Base-by-base conservation (phyloP, 2,329 filamentous ascomycete genomes). In the Ceratocystis harringtonii region DNA sequence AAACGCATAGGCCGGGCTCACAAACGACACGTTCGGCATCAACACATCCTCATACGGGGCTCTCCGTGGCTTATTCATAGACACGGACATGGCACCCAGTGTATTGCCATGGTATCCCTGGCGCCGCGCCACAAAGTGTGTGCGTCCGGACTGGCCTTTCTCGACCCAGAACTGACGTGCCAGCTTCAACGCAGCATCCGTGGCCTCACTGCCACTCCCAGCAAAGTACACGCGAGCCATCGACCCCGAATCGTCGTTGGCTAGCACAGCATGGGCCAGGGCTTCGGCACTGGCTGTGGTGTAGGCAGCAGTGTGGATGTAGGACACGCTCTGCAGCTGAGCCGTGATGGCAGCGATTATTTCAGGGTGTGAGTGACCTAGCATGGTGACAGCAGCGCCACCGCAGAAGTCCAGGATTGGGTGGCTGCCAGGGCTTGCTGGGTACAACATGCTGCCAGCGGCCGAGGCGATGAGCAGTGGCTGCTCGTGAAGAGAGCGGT, bases 321-420 rank as follows among this genome's bases (percentile, higher is more conserved):
- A 73, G 62, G 68, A 66, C n/a, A 72, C 68, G n/a, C 67, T 74
- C 64, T 77, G 74, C 71, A 84, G 75, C 69, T 87, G 84, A 19
- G 77, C 71, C 22, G 76, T 74, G 36, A 88, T 78, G 0, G 84
- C 84, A 19, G 78, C 73, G 32, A 76, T 76, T 25, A 89, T 80
- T 65, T 81, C 76, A 65, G 77, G 69, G 66, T 85, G 78, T 41
- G 79, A 80, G 70, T 87, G 83, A 17, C 85, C 86, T 7, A 89
- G 72, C 71, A 83, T 84, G 8, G 83, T 78, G 5, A 89, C 86
- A 6, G 84, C 84, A 15, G 86, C 84, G 60, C 86, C 86, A 50
- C 83, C 80, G n/a, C 83, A 85, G 4, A 83, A 83, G 71, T 89
- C 86, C n/a, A 88, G 78, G 50, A 89, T 78, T 17, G 36, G 30